These are phyloP conservation scores for Cordyceps javanica DNA, from an alignment of 2,329 filamentous ascomycete genomes.

Conservation along the genomic window DNA sequence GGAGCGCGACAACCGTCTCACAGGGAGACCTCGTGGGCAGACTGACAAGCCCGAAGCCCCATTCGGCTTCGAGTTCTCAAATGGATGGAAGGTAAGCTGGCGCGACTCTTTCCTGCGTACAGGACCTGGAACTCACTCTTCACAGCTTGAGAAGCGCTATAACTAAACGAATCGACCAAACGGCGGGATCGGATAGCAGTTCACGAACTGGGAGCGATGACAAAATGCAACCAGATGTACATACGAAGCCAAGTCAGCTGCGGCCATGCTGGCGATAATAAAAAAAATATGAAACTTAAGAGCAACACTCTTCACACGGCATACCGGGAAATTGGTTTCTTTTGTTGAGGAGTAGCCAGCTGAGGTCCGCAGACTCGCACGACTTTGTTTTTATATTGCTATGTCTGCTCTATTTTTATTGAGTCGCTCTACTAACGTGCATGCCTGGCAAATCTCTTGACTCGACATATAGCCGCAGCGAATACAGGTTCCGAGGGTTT, in stretches of 20 bases:
- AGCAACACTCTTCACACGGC: neutral
- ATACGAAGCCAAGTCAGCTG: conserved; percentile 7
- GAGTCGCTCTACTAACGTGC: conserved; percentile 77
- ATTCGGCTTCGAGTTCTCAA: conserved; percentile 55
- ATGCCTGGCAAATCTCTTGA: conserved; percentile 90
- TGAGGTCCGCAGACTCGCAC: neutral
- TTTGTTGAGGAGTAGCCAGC: neutral
- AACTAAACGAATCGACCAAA: conserved; percentile 26
- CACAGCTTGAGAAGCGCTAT: conserved; percentile 50
- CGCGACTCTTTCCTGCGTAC: conserved; percentile 5
- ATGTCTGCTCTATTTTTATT: conserved; percentile 71
- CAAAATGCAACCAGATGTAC: conserved; percentile 11
- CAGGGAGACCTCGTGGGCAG: conserved; percentile 53
- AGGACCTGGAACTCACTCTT: neutral
- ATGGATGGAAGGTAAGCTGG: conserved; percentile 54
- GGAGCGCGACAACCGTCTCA: conserved; percentile 57
- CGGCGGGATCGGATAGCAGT: neutral
- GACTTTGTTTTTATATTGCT: conserved; percentile 35
- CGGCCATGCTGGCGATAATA: conserved; percentile 7
- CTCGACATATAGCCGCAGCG: conserved; percentile 94
- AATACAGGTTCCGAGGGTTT: conserved; percentile 75
- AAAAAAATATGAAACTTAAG: conserved; percentile 2
- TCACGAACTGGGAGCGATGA: conserved; percentile 1
- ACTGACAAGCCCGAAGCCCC: conserved; percentile 49
- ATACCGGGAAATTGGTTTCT: neutral